phyloP scores from a whole-genome alignment of 164 flowering plant genomes.

The Echeveria elegans region DNA sequence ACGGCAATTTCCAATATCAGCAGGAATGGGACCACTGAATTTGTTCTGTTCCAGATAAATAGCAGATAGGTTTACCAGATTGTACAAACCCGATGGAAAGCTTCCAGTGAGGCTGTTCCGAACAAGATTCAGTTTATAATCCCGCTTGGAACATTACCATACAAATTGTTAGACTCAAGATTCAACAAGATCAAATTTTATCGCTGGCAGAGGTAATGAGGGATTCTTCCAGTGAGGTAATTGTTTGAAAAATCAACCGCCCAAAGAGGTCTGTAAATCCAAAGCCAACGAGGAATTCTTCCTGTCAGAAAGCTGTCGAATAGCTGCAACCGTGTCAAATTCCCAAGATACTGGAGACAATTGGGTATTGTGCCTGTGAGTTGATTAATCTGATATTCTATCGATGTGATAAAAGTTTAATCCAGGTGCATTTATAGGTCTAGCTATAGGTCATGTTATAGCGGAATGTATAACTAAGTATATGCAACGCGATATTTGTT shows the following conservation, averaged over 20 bases:
- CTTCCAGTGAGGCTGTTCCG: conserved; percentile 64
- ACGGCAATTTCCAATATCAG: conserved; percentile 54
- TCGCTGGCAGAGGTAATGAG: conserved; percentile 54
- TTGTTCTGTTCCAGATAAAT: conserved; percentile 62
- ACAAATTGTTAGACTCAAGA: conserved; percentile 56
- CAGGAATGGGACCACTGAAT: conserved; percentile 71
- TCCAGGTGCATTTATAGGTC: no score
- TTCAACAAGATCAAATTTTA: conserved; percentile 59
- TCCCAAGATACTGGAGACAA: conserved; percentile 54
- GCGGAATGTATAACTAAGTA: no score
- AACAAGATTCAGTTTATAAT: conserved; percentile 48
- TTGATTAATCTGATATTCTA: no score
- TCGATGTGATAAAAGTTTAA: no score
- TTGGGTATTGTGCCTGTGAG: conserved; percentile 73
- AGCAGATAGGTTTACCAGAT: conserved; percentile 57
- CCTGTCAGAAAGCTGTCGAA: conserved; percentile 66
- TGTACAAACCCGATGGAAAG: conserved; percentile 71
- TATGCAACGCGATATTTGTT: no score
- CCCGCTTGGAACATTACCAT: conserved; percentile 68
- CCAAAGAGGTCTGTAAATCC: conserved; percentile 64
- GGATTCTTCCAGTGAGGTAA: conserved; percentile 59
- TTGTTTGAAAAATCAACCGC: conserved; percentile 81
- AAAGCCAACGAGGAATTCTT: conserved; percentile 67
- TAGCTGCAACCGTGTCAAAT: conserved; percentile 60
- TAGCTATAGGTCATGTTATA: no score